Evolutionary conservation across 2,329 filamentous ascomycete species (phyloP).

Genomic region (Apiospora rasikravindrae): DNA sequence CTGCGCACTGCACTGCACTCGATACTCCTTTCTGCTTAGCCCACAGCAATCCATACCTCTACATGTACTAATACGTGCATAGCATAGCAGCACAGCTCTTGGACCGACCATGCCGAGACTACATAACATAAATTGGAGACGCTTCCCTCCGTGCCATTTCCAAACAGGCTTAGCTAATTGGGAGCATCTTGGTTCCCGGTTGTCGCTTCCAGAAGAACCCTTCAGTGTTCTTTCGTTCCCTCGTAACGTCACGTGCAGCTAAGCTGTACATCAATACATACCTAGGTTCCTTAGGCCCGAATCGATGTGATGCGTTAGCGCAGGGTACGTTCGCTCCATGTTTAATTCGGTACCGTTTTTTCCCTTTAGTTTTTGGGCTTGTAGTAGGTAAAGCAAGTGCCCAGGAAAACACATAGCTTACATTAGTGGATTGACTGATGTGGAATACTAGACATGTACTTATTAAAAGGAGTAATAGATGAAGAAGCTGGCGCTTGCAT

Average conservation of each 20-base stretch:
- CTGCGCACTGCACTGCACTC: background rate
- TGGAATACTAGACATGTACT: too few species aligned
- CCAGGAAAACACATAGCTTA: too few species aligned
- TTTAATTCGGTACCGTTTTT: background rate
- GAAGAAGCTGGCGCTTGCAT: background rate
- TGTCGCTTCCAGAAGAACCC: conserved; percentile 7
- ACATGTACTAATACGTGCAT: background rate
- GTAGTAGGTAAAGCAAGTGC: background rate
- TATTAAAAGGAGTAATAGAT: background rate
- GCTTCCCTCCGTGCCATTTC: background rate
- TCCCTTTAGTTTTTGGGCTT: too few species aligned
- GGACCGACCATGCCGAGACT: conserved; percentile 1
- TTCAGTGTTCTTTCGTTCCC: background rate
- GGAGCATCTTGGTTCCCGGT: background rate
- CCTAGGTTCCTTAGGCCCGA: background rate
- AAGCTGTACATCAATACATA: too few species aligned
- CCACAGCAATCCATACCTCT: too few species aligned
- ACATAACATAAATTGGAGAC: background rate
- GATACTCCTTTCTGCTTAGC: conserved; percentile 1
- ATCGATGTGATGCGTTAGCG: background rate
- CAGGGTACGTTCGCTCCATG: background rate
- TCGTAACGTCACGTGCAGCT: background rate
- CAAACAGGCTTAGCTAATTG: background rate
- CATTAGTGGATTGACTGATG: too few species aligned
- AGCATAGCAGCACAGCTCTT: background rate